Conservation (phyloP, 1,139 yeast species). For the Candida dubliniensis region DNA sequence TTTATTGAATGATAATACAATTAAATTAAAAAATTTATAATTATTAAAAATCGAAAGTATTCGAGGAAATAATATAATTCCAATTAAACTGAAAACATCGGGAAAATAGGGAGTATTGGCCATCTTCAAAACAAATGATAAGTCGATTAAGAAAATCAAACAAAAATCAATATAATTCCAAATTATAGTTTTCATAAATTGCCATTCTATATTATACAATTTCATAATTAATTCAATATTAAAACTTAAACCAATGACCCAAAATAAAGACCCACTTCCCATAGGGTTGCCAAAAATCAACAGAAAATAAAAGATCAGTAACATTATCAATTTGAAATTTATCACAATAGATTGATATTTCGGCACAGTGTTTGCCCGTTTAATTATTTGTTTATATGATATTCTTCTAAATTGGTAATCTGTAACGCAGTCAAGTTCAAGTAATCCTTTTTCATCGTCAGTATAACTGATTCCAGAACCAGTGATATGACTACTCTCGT, state of each 20-base stretch:
- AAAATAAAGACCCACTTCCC: constrained; percentile 26
- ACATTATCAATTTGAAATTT: constrained; percentile 34
- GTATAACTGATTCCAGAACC: constrained; percentile 1
- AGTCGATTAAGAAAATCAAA: constrained; percentile 31
- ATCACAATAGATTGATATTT: constrained; percentile 46
- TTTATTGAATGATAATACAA: constrained; percentile 51
- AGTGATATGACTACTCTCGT: constrained; percentile 7
- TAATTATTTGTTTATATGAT: constrained; percentile 30
- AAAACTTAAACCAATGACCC: constrained; percentile 37
- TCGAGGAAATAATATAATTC: constrained; percentile 56
- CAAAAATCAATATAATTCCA: constrained; percentile 45
- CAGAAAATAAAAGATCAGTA: constrained; percentile 34
- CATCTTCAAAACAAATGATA: constrained; percentile 27
- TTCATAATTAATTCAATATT: constrained; percentile 41
- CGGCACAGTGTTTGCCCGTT: constrained; percentile 39
- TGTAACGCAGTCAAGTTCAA: constrained; percentile 29
- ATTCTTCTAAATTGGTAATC: constrained; percentile 38
- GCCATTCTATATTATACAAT: constrained; percentile 43
- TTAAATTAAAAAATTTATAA: constrained; percentile 54
- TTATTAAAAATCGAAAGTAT: constrained; percentile 55
- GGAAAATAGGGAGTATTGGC: constrained; percentile 20
- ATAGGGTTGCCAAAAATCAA: constrained; percentile 30
- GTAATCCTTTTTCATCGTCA: constrained; percentile 28
- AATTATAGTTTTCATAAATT: constrained; percentile 36
- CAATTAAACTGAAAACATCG: constrained; percentile 45